Evolutionary conservation across 1,284 basidiomycete species (phyloP).

Genomic region (Trichosporon sp.): DNA sequence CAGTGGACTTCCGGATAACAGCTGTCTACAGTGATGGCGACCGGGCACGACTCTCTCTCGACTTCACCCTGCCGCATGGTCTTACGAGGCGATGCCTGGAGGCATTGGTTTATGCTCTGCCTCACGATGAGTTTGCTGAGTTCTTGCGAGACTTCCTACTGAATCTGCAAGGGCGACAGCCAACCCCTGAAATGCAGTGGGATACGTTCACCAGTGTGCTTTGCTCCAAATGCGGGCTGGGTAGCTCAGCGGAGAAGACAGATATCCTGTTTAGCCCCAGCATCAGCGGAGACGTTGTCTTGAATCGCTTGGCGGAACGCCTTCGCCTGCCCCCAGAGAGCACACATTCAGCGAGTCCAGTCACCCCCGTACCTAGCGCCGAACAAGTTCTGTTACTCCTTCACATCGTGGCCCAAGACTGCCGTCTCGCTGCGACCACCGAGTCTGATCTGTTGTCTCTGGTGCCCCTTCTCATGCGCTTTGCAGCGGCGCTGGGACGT

Average conservation of each 20-base stretch:
- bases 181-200: conserved; percentile 18
- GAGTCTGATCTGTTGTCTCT: conserved; percentile 65
- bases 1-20: conserved; percentile 60
- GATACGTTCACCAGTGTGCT: conserved; percentile 51
- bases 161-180: not conserved
- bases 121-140: conserved; percentile 41
- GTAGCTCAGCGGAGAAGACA: not conserved
- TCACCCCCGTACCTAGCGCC: conserved; percentile 1
- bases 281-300: conserved; percentile 54
- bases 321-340: conserved; percentile 52
- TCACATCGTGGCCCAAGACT: conserved; percentile 72
- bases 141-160: conserved; percentile 18
- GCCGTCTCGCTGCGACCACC: conserved; percentile 51
- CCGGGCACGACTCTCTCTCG: conserved; percentile 59
- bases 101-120: conserved; percentile 64
- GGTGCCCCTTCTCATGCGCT: conserved; percentile 66
- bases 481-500: conserved; percentile 66
- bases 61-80: conserved; percentile 61
- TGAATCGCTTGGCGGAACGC: conserved; percentile 56
- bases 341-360: not conserved
- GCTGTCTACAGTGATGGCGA: conserved; percentile 62
- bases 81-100: conserved; percentile 66
- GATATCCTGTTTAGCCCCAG: conserved; percentile 12
- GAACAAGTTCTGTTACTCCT: conserved; percentile 63
- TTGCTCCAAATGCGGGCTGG: conserved; percentile 27